A percentile compares a stretch with the other conserved stretches of the same genome.
Evolutionary conservation across 2,329 filamentous ascomycete species (phyloP).

Genomic region (Huntiella decipiens): DNA sequence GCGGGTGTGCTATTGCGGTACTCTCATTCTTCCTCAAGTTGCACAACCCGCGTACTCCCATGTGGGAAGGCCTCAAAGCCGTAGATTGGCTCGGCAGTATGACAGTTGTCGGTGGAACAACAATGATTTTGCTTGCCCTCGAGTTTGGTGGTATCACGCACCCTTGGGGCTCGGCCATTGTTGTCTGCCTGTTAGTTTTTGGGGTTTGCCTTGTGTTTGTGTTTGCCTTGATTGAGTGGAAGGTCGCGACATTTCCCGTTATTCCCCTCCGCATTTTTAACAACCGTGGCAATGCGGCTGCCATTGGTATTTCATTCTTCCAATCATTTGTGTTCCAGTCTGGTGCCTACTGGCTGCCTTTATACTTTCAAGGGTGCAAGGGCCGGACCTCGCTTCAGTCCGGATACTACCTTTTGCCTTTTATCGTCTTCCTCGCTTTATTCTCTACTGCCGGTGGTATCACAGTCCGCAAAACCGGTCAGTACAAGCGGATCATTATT

Average conservation of each 20-base stretch:
- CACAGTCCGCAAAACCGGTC: constrained; percentile 43
- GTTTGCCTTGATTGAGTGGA: constrained; percentile 57
- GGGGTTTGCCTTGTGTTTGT: constrained; percentile 42
- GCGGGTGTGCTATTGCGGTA: constrained; percentile 27
- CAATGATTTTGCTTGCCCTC: constrained; percentile 74
- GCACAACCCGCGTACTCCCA: constrained; percentile 46
- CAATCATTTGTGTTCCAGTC: constrained; percentile 66
- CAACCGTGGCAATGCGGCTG: constrained; percentile 43
- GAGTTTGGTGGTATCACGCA: constrained; percentile 62
- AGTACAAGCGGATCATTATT: constrained; percentile 43
- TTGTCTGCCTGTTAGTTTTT: constrained; percentile 62
- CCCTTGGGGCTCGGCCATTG: constrained; percentile 56
- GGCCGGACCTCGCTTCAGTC: constrained; percentile 49
- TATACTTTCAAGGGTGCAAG: constrained; percentile 68
- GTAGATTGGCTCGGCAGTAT: constrained; percentile 38
- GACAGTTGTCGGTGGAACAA: constrained; percentile 52
- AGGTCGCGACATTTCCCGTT: constrained; percentile 55
- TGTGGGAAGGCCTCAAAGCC: constrained; percentile 42
- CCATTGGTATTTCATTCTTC: constrained; percentile 46
- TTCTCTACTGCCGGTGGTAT: constrained; percentile 38
- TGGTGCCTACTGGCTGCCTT: constrained; percentile 58
- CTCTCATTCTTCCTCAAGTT: constrained; percentile 46
- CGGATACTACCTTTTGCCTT: constrained; percentile 56
- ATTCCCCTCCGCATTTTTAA: constrained; percentile 58
- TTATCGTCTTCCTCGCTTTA: constrained; percentile 47